Percentiles rank a stretch among this genome's conserved stretches.
These are phyloP conservation scores for Spirogloea muscicola DNA, from an alignment of 139 green algal genomes.

Conservation along the genomic window DNA sequence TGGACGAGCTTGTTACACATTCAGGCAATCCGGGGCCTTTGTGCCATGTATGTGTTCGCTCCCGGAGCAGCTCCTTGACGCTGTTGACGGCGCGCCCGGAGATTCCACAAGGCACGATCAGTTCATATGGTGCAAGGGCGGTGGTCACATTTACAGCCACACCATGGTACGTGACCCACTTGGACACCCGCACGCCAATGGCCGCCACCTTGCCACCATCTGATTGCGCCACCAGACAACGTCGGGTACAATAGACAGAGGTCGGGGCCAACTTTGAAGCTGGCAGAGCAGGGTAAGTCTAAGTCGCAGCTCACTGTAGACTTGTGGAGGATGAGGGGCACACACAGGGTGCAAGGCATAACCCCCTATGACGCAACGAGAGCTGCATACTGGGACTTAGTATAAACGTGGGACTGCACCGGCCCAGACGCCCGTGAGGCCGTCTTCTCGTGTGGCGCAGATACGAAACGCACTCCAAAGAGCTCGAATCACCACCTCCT, in stretches of 20 bases:
- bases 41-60: not conserved
- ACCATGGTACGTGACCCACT: slow-evolving; percentile 76
- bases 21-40: no score
- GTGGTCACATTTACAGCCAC: slow-evolving; percentile 69
- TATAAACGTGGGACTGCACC: slow-evolving; percentile 18
- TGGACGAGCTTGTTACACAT: no score
- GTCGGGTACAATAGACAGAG: not conserved
- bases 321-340: not conserved
- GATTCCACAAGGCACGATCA: slow-evolving; percentile 78
- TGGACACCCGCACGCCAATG: slow-evolving; percentile 63
- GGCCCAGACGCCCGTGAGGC: slow-evolving; percentile 76
- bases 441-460: slow-evolving; percentile 52
- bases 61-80: slow-evolving; percentile 6
- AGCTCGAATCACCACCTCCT: slow-evolving; percentile 50
- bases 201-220: slow-evolving; percentile 66
- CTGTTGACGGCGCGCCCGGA: slow-evolving; percentile 50
- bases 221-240: slow-evolving; percentile 24
- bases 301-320: not conserved
- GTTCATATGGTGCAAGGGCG: slow-evolving; percentile 59
- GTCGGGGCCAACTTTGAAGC: not conserved
- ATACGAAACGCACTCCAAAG: slow-evolving; percentile 44
- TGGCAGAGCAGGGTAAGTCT: not conserved
- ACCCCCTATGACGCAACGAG: not conserved
- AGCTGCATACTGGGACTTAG: not conserved
- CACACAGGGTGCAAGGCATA: not conserved